Percentiles rank a stretch among this genome's conserved stretches.
Conservation (phyloP, 1,139 yeast genomes). For the Taphrina wiesneri region DNA sequence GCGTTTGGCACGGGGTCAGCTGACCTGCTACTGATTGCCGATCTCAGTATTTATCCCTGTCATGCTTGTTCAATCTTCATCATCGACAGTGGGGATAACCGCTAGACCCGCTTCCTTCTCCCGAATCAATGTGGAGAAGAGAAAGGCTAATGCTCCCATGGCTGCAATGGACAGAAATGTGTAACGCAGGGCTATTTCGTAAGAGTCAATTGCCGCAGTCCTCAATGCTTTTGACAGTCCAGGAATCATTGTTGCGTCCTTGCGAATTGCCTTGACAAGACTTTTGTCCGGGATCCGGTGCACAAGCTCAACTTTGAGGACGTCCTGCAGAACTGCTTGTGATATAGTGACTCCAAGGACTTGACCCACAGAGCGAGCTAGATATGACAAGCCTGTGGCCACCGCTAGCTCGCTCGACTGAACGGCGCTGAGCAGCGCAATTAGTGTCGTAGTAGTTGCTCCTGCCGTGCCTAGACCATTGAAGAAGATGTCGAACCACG, state of each 20-base stretch:
- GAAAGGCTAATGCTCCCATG: constrained; percentile 14
- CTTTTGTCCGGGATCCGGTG: not conserved
- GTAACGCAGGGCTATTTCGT: constrained; percentile 13
- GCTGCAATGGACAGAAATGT: constrained; percentile 22
- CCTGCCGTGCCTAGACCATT: constrained; percentile 40
- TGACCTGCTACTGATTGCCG: not conserved
- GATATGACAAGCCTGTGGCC: constrained; percentile 40
- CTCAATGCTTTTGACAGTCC: not conserved
- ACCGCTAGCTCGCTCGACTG: constrained; percentile 39
- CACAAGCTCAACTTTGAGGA: constrained; percentile 11
- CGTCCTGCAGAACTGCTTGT: constrained; percentile 27
- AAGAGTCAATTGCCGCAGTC: constrained; percentile 16
- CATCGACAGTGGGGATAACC: not conserved
- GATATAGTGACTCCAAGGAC: constrained; percentile 39
- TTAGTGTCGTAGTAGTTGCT: constrained; percentile 29
- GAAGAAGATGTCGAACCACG: constrained; percentile 37
- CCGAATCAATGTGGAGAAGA: constrained; percentile 17
- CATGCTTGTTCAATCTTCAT: not conserved
- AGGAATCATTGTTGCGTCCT: constrained; percentile 24
- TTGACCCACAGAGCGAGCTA: constrained; percentile 40
- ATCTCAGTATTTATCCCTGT: not conserved
- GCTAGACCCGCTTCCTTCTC: constrained; percentile 12
- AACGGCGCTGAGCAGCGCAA: constrained; percentile 33
- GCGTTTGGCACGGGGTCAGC: not conserved
- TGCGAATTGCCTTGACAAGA: constrained; percentile 11